A percentile compares a stretch with the other conserved stretches of the same genome.
Conservation (phyloP, 78 protist genomes). For the Blattamonas nauphoetae region DNA sequence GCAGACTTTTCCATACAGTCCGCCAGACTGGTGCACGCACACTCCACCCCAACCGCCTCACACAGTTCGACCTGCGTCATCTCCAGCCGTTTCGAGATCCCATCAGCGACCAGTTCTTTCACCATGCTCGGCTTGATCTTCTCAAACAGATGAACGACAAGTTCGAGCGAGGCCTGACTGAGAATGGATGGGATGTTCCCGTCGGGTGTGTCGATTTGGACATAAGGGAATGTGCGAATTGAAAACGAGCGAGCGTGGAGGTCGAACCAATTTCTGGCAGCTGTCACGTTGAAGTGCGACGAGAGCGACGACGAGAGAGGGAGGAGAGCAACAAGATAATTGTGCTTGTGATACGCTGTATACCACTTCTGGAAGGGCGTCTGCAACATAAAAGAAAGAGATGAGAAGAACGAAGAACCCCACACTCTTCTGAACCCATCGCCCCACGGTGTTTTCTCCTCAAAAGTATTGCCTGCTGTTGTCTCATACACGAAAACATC, state of each 20-base stretch:
- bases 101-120: too few relatives aligned
- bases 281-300: neutral
- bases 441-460: neutral
- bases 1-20: neutral
- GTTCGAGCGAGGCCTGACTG: neutral
- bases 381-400: neutral
- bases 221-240: neutral
- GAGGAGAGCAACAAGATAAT: neutral
- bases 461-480: neutral
- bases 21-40: neutral
- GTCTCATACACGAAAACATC: neutral
- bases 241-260: neutral
- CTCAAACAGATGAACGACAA: neutral
- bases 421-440: neutral
- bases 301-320: neutral
- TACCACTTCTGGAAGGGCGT: neutral
- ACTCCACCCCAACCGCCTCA: neutral
- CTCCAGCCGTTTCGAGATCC: too few relatives aligned
- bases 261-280: neutral
- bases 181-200: neutral
- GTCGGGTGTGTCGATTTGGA: neutral
- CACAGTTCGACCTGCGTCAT: too few relatives aligned
- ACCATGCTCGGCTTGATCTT: neutral
- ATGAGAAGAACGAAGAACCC: neutral
- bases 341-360: neutral